Conservation (phyloP, 768 basidiomycete genomes). For the Gloeopeniophorella convolvens region DNA sequence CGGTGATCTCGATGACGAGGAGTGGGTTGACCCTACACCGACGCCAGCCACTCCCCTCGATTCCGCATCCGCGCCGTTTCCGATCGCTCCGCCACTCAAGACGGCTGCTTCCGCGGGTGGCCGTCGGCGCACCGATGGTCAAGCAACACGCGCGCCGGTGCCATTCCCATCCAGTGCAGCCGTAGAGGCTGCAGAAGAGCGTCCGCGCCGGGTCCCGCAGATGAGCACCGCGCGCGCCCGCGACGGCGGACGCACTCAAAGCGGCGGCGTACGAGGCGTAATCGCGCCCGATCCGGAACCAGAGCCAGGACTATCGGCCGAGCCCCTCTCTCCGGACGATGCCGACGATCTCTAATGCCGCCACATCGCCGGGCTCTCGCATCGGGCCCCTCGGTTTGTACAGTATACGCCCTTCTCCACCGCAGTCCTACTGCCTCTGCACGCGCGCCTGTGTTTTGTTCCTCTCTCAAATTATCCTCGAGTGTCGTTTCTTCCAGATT, state of each 20-base stretch:
- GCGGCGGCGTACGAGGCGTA: constrained; percentile 77
- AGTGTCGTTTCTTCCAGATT: background rate
- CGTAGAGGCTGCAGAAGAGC: constrained; percentile 13
- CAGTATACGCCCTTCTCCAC: constrained; percentile 1
- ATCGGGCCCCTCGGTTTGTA: background rate
- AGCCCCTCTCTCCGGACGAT: constrained; percentile 27
- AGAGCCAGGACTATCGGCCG: no score
- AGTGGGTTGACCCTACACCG: constrained; percentile 64
- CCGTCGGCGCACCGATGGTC: constrained; percentile 37
- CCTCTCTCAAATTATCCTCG: background rate
- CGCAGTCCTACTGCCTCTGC: background rate
- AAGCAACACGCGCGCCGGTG: constrained; percentile 28
- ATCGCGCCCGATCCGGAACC: constrained; percentile 30
- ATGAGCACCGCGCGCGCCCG: constrained; percentile 72
- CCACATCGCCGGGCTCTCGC: no score
- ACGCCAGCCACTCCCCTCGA: constrained; percentile 29
- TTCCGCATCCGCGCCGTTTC: constrained; percentile 2
- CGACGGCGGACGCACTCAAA: constrained; percentile 79
- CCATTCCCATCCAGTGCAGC: constrained; percentile 17
- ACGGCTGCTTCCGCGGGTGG: no score
- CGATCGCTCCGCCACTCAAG: constrained; percentile 12
- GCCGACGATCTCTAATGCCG: constrained; percentile 27
- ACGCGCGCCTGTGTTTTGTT: background rate
- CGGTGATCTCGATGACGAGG: constrained; percentile 39
- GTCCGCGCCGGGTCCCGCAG: constrained; percentile 33